Conservation (phyloP, 305 asterid species). For the Solanum hybrid region DNA sequence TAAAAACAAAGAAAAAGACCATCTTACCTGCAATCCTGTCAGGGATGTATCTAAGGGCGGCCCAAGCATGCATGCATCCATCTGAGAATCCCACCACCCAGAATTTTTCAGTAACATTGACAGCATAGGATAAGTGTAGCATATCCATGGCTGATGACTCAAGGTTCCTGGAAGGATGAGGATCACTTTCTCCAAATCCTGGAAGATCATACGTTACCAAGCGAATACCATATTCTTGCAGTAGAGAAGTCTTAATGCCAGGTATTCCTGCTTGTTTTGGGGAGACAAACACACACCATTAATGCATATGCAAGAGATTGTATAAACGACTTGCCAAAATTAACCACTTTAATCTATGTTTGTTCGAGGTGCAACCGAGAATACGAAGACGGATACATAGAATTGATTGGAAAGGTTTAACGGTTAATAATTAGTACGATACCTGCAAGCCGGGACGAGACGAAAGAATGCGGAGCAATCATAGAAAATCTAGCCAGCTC, state of each 20-base stretch:
- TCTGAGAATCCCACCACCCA: constrained; percentile 80
- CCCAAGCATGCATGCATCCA: constrained; percentile 90
- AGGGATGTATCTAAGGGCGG: constrained; percentile 89
- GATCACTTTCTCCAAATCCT: constrained; percentile 93
- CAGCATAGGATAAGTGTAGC: constrained; percentile 66
- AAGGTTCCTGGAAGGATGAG: constrained; percentile 67
- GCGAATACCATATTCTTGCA: constrained; percentile 71
- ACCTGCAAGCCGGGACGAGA: constrained; percentile 93
- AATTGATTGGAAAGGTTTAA: not conserved
- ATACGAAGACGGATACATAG: not conserved
- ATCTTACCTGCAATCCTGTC: constrained; percentile 70
- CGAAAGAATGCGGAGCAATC: constrained; percentile 68
- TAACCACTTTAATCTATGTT: not conserved
- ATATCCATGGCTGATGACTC: constrained; percentile 91
- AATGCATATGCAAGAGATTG: not conserved
- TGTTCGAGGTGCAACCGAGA: not conserved
- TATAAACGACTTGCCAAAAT: not conserved
- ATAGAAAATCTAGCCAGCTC: constrained; percentile 73
- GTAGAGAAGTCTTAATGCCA: constrained; percentile 49
- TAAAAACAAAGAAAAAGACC: not conserved
- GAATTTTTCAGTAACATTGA: constrained; percentile 68
- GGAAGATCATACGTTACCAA: constrained; percentile 81
- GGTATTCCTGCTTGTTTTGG: constrained; percentile 56
- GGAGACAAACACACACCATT: constrained; percentile 10
- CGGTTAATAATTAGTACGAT: not conserved